Evolutionary conservation across 805 yeast species (phyloP).

Genomic region (Starmerella roubikii): DNA sequence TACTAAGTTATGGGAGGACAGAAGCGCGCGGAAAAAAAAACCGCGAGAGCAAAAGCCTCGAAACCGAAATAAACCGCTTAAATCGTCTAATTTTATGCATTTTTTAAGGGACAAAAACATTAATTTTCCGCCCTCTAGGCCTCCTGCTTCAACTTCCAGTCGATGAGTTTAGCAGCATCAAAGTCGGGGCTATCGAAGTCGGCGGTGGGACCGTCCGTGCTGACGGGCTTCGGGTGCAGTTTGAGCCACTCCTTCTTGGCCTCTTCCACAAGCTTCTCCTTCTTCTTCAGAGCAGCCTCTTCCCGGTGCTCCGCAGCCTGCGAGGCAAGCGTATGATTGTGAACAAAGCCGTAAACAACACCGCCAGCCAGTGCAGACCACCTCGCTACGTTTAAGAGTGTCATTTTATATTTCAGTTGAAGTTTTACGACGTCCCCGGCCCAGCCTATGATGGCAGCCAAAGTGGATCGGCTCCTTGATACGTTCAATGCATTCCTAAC

Average conservation of each 20-base stretch:
- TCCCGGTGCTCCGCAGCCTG: slow-evolving; percentile 47
- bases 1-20: not conserved
- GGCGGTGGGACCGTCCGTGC: slow-evolving; percentile 31
- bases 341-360: slow-evolving; percentile 74
- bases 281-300: slow-evolving; percentile 43
- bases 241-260: slow-evolving; percentile 84
- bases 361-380: slow-evolving; percentile 87
- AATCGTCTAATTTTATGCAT: no score
- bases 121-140: no score
- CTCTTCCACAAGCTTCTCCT: slow-evolving; percentile 64
- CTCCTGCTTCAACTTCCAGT: slow-evolving; percentile 17
- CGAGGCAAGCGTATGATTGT: slow-evolving; percentile 55
- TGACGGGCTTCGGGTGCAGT: slow-evolving; percentile 35
- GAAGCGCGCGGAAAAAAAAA: no score
- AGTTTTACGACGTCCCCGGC: slow-evolving; percentile 3
- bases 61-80: no score
- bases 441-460: slow-evolving; percentile 8
- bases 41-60: no score
- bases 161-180: slow-evolving; percentile 46
- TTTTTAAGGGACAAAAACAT: no score
- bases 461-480: no score
- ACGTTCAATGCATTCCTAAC: slow-evolving; percentile 4
- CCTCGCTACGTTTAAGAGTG: slow-evolving; percentile 41
- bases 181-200: slow-evolving; percentile 82
- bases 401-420: slow-evolving; percentile 16